A percentile compares a stretch with the other conserved stretches of the same genome.
These are phyloP conservation scores for Lepraria neglecta DNA, from an alignment of 495 filamentous ascomycete species.

Conservation along the genomic window DNA sequence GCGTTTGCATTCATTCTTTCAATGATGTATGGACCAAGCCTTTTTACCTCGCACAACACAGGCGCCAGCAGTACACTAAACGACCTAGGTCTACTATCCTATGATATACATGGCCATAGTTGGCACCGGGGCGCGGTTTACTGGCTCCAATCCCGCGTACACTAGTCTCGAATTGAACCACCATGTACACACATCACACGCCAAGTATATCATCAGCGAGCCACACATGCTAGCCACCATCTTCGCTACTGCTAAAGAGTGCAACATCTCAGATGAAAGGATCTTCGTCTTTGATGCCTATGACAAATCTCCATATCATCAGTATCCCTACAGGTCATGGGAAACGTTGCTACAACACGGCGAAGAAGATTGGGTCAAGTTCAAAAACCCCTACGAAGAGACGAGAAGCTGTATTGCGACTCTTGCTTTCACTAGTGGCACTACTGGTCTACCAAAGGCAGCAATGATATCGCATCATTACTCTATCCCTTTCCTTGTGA, in stretches of 20 bases:
- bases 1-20: slow-evolving; percentile 52
- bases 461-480: slow-evolving; percentile 43
- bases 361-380: slow-evolving; percentile 46
- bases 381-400: slow-evolving; percentile 35
- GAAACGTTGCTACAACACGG: slow-evolving; percentile 37
- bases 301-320: slow-evolving; percentile 25
- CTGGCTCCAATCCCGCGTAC: slow-evolving; percentile 35
- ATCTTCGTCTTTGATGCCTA: slow-evolving; percentile 42
- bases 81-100: slow-evolving; percentile 28
- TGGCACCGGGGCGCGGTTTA: slow-evolving; percentile 32
- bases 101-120: slow-evolving; percentile 31
- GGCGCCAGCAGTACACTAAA: not conserved
- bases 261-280: slow-evolving; percentile 34
- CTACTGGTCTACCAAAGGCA: slow-evolving; percentile 50
- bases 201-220: slow-evolving; percentile 40
- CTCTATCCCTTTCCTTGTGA: slow-evolving; percentile 20
- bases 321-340: slow-evolving; percentile 44
- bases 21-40: slow-evolving; percentile 35
- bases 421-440: slow-evolving; percentile 46
- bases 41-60: not conserved
- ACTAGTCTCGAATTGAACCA: slow-evolving; percentile 37
- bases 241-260: slow-evolving; percentile 39
- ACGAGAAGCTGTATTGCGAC: slow-evolving; percentile 35
- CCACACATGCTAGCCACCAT: slow-evolving; percentile 43
- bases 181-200: slow-evolving; percentile 35